Conservation (phyloP, 164 flowering plant species). For the Amborella trichopoda region DNA sequence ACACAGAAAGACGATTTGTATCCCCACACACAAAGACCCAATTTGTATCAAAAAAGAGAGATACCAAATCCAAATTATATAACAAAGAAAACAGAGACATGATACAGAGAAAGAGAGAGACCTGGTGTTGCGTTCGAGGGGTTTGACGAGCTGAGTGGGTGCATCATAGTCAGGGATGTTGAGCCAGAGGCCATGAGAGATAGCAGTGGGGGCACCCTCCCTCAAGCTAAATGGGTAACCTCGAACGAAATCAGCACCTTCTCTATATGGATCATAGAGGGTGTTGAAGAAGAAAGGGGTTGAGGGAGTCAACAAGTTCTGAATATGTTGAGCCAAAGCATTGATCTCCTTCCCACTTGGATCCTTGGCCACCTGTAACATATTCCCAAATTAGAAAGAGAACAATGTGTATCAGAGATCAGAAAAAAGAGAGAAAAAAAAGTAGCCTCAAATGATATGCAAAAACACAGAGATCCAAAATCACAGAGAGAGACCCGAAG, state of each 20-base stretch:
- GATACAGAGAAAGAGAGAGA: too few species aligned
- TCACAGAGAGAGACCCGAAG: too few species aligned
- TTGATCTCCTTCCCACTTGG: conserved; percentile 47
- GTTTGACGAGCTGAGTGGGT: conserved; percentile 30
- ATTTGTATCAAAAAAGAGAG: too few species aligned
- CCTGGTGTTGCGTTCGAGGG: neutral
- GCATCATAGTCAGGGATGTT: conserved; percentile 60
- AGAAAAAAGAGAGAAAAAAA: neutral
- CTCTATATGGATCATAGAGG: conserved; percentile 52
- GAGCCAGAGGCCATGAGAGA: conserved; percentile 49
- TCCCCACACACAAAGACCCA: too few species aligned
- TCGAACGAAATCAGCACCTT: conserved; percentile 67
- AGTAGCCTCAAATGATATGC: neutral
- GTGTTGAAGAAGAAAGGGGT: conserved; percentile 76
- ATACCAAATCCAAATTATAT: too few species aligned
- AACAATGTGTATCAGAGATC: neutral
- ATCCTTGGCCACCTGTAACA: conserved; percentile 49
- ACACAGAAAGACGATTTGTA: too few species aligned
- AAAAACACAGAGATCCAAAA: too few species aligned
- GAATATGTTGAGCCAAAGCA: conserved; percentile 62
- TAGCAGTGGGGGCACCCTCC: conserved; percentile 74
- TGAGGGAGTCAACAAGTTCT: conserved; percentile 53
- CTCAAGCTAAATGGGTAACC: conserved; percentile 78
- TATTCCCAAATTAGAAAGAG: neutral
- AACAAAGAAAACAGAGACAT: too few species aligned